Percentiles rank a stretch among this genome's conserved stretches.
These are phyloP conservation scores for Syncephalastrum monosporum DNA, from an alignment of 371 early-diverging fungal species.

Conservation along the genomic window DNA sequence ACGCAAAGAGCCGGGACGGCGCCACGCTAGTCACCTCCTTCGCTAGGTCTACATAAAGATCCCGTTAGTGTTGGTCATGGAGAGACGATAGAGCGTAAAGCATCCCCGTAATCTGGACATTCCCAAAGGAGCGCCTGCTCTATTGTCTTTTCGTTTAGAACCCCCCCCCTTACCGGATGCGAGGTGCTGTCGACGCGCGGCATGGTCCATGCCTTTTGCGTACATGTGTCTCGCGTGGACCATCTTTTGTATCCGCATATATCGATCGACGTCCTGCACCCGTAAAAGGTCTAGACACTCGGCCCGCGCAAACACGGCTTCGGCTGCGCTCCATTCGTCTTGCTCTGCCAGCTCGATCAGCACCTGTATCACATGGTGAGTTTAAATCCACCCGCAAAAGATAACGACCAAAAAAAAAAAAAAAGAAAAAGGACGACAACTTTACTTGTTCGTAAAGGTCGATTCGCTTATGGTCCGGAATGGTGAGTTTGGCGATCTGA, in stretches of 20 bases:
- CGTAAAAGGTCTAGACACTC: conserved; percentile 80
- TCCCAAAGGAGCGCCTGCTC: not conserved
- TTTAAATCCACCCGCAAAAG: not conserved
- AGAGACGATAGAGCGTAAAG: no score
- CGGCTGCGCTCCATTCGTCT: conserved; percentile 82
- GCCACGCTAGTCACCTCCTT: conserved; percentile 77
- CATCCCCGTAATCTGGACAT: no score
- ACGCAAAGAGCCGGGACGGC: conserved; percentile 75
- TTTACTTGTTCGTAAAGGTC: conserved; percentile 90
- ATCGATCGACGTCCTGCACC: conserved; percentile 76
- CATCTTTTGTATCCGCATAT: conserved; percentile 69
- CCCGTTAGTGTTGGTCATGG: no score
- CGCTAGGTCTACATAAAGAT: not conserved
- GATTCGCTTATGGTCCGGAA: conserved; percentile 68
- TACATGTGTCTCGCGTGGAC: not conserved
- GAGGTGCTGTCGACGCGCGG: conserved; percentile 61
- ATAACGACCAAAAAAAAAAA: not conserved
- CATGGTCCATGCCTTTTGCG: no score
- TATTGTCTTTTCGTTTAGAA: not conserved
- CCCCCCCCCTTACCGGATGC: conserved; percentile 28
- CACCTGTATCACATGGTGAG: conserved; percentile 45
- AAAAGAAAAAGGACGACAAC: not conserved
- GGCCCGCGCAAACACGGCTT: conserved; percentile 81
- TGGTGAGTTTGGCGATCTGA: conserved; percentile 64
- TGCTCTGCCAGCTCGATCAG: conserved; percentile 72